Percentiles rank a stretch among this genome's conserved stretches.
phyloP scores from a whole-genome alignment of 768 basidiomycete species.

The Trametes punicea region DNA sequence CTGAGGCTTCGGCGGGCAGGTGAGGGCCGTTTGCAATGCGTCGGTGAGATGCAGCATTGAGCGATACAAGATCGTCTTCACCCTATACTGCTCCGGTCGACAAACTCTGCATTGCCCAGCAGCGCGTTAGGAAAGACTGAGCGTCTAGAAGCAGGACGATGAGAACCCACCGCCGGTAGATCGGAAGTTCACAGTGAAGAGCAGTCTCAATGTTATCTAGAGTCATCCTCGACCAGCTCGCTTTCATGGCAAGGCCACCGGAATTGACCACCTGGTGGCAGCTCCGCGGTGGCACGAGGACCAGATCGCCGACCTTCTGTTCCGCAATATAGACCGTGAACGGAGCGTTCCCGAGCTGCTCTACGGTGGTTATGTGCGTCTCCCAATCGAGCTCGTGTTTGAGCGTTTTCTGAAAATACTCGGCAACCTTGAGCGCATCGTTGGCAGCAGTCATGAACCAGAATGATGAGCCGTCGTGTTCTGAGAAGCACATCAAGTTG shows the following conservation, averaged over 20 bases:
- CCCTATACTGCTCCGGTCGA: slow-evolving; percentile 70
- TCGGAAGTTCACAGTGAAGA: slow-evolving; percentile 68
- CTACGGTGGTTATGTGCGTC: slow-evolving; percentile 56
- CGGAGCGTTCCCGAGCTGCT: slow-evolving; percentile 61
- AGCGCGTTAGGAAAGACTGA: background rate
- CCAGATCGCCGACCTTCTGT: slow-evolving; percentile 73
- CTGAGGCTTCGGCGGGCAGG: background rate
- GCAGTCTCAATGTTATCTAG: slow-evolving; percentile 55
- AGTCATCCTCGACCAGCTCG: slow-evolving; percentile 86
- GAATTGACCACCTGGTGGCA: slow-evolving; percentile 83
- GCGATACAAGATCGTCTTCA: slow-evolving; percentile 63
- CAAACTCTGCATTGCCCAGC: slow-evolving; percentile 63
- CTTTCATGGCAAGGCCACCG: slow-evolving; percentile 80
- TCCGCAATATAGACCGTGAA: slow-evolving; percentile 69
- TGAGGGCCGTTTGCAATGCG: slow-evolving; percentile 14
- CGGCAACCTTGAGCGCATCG: slow-evolving; percentile 49
- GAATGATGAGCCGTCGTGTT: slow-evolving; percentile 66
- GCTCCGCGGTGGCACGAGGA: slow-evolving; percentile 76
- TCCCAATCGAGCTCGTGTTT: slow-evolving; percentile 71
- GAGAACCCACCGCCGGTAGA: slow-evolving; percentile 65
- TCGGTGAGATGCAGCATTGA: slow-evolving; percentile 41
- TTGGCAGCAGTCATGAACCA: slow-evolving; percentile 83
- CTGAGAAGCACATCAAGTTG: slow-evolving; percentile 83
- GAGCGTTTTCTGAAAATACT: slow-evolving; percentile 56
- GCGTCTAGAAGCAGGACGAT: background rate